Evolutionary conservation across 148 eudicot species (phyloP).

Genomic region (Rhododendron griersonianum): DNA sequence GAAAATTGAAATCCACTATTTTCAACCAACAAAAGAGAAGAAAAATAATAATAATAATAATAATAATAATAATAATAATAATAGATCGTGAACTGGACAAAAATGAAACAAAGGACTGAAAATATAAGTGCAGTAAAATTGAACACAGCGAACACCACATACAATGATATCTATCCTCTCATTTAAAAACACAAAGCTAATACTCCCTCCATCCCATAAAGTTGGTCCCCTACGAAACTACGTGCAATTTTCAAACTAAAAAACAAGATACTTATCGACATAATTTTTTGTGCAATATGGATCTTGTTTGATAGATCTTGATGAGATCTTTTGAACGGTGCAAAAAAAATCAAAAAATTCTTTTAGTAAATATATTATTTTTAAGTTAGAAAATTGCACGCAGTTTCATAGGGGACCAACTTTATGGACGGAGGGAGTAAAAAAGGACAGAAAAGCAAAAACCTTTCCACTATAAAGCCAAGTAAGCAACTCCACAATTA

Average conservation of each 20-base stretch:
- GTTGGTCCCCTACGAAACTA: too few relatives aligned
- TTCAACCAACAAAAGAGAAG: background rate
- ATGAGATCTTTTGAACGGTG: too few relatives aligned
- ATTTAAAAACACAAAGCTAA: background rate
- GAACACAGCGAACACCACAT: background rate
- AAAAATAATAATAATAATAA: background rate
- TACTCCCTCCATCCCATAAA: too few relatives aligned
- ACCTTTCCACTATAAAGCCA: background rate
- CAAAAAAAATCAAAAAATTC: too few relatives aligned
- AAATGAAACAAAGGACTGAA: background rate
- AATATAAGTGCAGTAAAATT: background rate
- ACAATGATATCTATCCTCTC: background rate
- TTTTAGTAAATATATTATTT: too few relatives aligned
- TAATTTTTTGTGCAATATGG: too few relatives aligned
- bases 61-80: too few relatives aligned
- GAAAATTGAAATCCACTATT: background rate
- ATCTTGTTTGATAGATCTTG: too few relatives aligned
- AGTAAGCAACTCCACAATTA: background rate
- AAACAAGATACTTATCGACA: too few relatives aligned
- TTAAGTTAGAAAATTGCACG: too few relatives aligned
- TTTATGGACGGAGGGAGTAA: background rate
- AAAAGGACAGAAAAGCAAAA: background rate
- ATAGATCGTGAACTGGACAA: background rate
- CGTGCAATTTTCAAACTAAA: too few relatives aligned
- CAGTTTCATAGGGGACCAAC: too few relatives aligned